Evolutionary conservation across 164 flowering plant species (phyloP), one percentile per base, ranked within the genome.

Genomic region (Vitis riparia): DNA sequence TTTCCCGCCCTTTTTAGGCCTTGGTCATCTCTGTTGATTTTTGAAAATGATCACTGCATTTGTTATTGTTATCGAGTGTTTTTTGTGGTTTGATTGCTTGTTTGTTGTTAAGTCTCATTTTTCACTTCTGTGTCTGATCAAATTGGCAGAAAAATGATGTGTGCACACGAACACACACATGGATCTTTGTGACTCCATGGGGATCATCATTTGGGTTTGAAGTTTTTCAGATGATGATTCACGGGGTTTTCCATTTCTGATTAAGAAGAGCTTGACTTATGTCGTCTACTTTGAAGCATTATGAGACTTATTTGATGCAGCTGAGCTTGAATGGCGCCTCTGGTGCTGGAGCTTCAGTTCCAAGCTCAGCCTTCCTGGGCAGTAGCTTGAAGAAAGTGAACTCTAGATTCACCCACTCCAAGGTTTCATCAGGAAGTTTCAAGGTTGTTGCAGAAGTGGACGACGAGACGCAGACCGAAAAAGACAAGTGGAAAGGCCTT

Each of bases 401-500:
- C 62, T 57, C 79, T 44, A 77, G 78, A 53, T 58, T 63, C 52
- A 59, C 59, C 37, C 73, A 37, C 68, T 32, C 59, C 66, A 79
- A 74, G 75, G 65, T 27, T 16, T 29, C 71, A 6, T 59, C 78
- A 23, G 72, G 69, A 5, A 66, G 67, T 66, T 78, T 78, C 64
- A 81, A 78, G 74, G 62, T 81, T 23, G 65, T 67, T 10, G 82
- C 89, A 1, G 80, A 75, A 47, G 27, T 55, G 2, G 81, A 82
- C 8, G 84, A 81, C 19, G 23, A 49, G n/a, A 78, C 78, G 79
- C 84, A 84, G 69, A 88, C 86, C 48, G 59, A 73, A 3, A 70
- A 73, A 71, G 92, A 88, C 83, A 78, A 69, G 53, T 88, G 92
- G 92, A 70, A 27, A 11, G 88, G 88, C 13, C 84, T 88, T 15